Evolutionary conservation across 164 flowering plant genomes (phyloP).

Genomic region (Macadamia integrifolia): DNA sequence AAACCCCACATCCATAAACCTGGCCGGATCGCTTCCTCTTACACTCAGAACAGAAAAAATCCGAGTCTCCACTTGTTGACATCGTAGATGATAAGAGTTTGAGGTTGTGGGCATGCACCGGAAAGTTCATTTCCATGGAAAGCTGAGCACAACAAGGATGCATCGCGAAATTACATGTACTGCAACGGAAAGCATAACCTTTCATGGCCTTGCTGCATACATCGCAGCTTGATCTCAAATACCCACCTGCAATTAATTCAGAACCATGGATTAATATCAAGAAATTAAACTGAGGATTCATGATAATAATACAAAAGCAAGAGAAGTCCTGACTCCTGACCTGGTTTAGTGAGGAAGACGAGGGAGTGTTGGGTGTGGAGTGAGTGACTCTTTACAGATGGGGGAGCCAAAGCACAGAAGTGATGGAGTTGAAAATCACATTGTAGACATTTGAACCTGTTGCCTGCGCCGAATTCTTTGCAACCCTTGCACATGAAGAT

Average conservation of each 20-base stretch:
- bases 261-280: no score
- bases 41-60: constrained; percentile 46
- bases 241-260: constrained; percentile 27
- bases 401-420: constrained; percentile 65
- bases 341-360: constrained; percentile 38
- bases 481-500: constrained; percentile 67
- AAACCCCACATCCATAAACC: constrained; percentile 48
- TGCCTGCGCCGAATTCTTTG: constrained; percentile 76
- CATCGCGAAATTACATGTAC: constrained; percentile 59
- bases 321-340: constrained; percentile 6
- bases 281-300: no score
- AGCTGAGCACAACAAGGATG: constrained; percentile 79
- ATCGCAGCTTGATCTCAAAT: constrained; percentile 51
- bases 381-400: constrained; percentile 46
- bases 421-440: constrained; percentile 73
- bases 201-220: constrained; percentile 53
- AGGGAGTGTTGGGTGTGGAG: constrained; percentile 67
- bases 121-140: constrained; percentile 27
- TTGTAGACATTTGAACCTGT: constrained; percentile 42
- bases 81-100: constrained; percentile 27
- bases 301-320: neutral
- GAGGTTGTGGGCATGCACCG: constrained; percentile 51
- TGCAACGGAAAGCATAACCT: constrained; percentile 60
- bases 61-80: constrained; percentile 8
- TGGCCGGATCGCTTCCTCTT: constrained; percentile 48